Percentiles rank a stretch among this genome's conserved stretches.
phyloP scores from a whole-genome alignment of 805 yeast genomes.

The Komagataella populi region DNA sequence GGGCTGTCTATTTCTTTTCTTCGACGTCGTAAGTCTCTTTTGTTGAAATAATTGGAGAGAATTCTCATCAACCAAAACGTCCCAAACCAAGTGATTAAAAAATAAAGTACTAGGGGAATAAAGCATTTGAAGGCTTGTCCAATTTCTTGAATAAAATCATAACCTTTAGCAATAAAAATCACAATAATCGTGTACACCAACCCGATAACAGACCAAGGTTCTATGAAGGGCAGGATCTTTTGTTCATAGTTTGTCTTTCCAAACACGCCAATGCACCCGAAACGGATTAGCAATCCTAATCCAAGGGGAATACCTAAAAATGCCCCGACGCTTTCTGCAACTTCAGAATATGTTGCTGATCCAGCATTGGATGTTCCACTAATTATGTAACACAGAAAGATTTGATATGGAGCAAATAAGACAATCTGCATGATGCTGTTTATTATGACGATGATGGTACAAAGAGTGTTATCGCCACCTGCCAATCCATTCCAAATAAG shows the following conservation, averaged over 20 bases:
- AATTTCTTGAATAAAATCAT: constrained; percentile 30
- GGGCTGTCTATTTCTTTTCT: constrained; percentile 5
- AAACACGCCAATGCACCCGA: constrained; percentile 12
- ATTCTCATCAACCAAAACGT: constrained; percentile 23
- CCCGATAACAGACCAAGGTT: constrained; percentile 39
- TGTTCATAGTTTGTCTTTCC: constrained; percentile 20
- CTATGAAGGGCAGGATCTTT: constrained; percentile 23
- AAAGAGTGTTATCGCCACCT: constrained; percentile 33
- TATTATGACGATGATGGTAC: constrained; percentile 37
- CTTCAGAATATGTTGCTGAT: constrained; percentile 19
- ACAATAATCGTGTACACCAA: constrained; percentile 37
- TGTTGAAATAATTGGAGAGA: constrained; percentile 8
- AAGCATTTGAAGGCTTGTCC: constrained; percentile 35
- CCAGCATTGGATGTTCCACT: constrained; percentile 9
- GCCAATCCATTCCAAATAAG: constrained; percentile 44
- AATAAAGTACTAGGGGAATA: constrained; percentile 34
- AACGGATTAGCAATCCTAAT: constrained; percentile 28
- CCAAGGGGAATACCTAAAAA: constrained; percentile 42
- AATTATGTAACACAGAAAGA: constrained; percentile 32
- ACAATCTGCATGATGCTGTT: constrained; percentile 38
- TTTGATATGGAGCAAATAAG: constrained; percentile 37
- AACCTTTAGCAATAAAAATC: constrained; percentile 36
- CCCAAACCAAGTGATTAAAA: constrained; percentile 32
- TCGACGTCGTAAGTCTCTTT: constrained; percentile 4
- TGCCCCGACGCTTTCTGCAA: constrained; percentile 34